These are phyloP conservation scores for Daldinia caldariorum DNA, from an alignment of 495 filamentous ascomycete genomes.

Conservation along the genomic window DNA sequence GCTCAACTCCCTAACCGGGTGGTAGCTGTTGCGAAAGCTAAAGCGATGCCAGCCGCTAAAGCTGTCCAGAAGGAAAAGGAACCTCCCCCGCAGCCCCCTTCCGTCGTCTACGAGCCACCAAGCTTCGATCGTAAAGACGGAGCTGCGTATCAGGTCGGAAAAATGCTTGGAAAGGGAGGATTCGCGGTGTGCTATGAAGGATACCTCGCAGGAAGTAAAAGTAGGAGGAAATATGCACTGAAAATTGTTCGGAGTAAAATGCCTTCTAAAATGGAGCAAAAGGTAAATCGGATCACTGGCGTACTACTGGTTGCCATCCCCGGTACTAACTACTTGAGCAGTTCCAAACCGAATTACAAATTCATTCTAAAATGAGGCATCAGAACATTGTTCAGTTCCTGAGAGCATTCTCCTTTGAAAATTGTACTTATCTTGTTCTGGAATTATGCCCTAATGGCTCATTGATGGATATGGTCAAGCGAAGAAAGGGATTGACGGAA, in stretches of 20 bases:
- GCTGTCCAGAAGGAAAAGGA: slow-evolving; percentile 67
- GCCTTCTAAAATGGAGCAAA: slow-evolving; percentile 83
- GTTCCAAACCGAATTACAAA: slow-evolving; percentile 98
- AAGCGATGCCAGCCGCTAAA: slow-evolving; percentile 64
- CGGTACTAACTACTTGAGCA: slow-evolving; percentile 57
- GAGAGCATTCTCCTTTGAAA: slow-evolving; percentile 89
- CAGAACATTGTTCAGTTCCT: slow-evolving; percentile 94
- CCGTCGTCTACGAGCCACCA: slow-evolving; percentile 77
- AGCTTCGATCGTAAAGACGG: slow-evolving; percentile 69
- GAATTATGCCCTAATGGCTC: slow-evolving; percentile 96
- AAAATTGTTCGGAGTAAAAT: slow-evolving; percentile 93
- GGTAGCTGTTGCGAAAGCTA: slow-evolving; percentile 63
- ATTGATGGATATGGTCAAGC: slow-evolving; percentile 97
- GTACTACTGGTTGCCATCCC: background rate
- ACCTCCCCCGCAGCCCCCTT: slow-evolving; percentile 79
- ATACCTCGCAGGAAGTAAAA: slow-evolving; percentile 60
- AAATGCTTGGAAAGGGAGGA: slow-evolving; percentile 87
- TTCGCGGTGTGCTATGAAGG: slow-evolving; percentile 93
- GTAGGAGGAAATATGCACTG: slow-evolving; percentile 76
- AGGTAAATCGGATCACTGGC: slow-evolving; percentile 63
- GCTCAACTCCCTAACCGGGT: slow-evolving; percentile 56
- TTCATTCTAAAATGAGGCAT: slow-evolving; percentile 96
- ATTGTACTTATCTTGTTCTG: slow-evolving; percentile 90
- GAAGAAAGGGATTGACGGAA: slow-evolving; percentile 83
- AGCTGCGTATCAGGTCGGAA: slow-evolving; percentile 83